Base-by-base conservation (phyloP, 768 basidiomycete species). In the Cubamyces lactineus region DNA sequence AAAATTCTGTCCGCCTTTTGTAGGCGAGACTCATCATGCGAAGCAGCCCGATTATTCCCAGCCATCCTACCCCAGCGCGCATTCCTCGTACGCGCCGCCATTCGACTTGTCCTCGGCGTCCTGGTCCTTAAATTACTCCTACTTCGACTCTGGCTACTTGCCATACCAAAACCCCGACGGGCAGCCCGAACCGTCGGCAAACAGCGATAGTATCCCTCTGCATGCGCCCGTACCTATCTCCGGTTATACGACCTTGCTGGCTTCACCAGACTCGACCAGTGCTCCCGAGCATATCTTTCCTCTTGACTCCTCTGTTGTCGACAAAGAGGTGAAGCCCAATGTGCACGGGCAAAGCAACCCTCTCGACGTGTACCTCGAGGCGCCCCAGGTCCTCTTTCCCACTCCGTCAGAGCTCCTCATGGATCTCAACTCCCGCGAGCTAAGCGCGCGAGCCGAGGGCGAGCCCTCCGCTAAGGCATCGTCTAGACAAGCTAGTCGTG, bases 381-480 rank as follows among this genome's bases (percentile, higher is more conserved):
- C 65, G 1, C 71, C 72, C 5, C 71, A 67, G 24, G 64, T 63
- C 45, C 66, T 66, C 17, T 87, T 89, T 66, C 87, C 82, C 1
- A 89, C 88, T 0, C 88, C 88, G 0, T 84, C 82, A 40, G 86
- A 88, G 66, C 75, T 89, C 30, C 79, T 89, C 52, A 74, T 75
- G 28, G 79, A 86, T 43, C 72, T 83, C 21, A 70, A 76, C 1
- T 62, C 69, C 12, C 68, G 66, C 41, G 67, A 57, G 21, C 57
- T 26, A 19, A 38, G 15, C 19, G 42, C 59, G 9, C 55, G 51
- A 6, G n/a, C 16, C 49, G 42, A 45, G 43, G 43, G 49, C 40
- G 54, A 52, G 1, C n/a, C 50, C 8, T 8, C 61, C 5, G 50
- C n/a, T 4, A 51, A 52, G 38, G 21, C 49, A 5, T 19, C 43